Base-by-base conservation (phyloP, 2,329 filamentous ascomycete genomes). In the Chaetomium sp. region DNA sequence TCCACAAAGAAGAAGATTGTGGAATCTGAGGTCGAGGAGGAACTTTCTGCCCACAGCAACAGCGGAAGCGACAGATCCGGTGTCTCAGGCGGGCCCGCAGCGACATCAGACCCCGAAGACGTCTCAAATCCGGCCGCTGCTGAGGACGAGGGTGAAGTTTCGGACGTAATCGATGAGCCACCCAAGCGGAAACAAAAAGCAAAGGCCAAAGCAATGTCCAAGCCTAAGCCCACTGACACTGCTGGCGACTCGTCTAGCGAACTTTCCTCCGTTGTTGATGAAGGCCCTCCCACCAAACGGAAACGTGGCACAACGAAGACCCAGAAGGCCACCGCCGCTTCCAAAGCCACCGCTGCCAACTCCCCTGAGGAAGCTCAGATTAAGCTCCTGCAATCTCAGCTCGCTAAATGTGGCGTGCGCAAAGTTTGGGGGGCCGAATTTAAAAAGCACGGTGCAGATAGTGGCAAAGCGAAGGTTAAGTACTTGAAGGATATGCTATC, bases 341-440 rank as follows among this genome's bases (percentile, higher is more conserved):
- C 70, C 14, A 76, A 77, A 56, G 44, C 68, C 1, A 33, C 66
- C 37, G 67, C 67, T 38, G 11, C 63, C 11, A 42, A 40, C 53
- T 55, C 84, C 14, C 81, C 86, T 0, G 81, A 91, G 58, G 83
- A 89, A 57, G 84, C 81, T 3, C 88, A 95, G 69, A 87, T 96
- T 68, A 97, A 96, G 71, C 87, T 85, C 49, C 77, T 97, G 3
- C 92, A 97, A 72, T 82, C 84, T 7, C 90, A 92, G 71, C 80
- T 99, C 6, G 74, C 86, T 46, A 96, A 96, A 71, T 99, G 92
- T 66, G 92, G 92, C 35, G 83, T 96, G 54, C 87, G 90, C 52
- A 97, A 96, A 69, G 81, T 96, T 59, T 99, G 94, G 92, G 82
- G 81, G 49, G 84, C 87, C 60, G 90, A 96, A 71, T 79, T 99